These are phyloP conservation scores for Voacanga thouarsii DNA, from an alignment of 257 asterid species.

Conservation along the genomic window DNA sequence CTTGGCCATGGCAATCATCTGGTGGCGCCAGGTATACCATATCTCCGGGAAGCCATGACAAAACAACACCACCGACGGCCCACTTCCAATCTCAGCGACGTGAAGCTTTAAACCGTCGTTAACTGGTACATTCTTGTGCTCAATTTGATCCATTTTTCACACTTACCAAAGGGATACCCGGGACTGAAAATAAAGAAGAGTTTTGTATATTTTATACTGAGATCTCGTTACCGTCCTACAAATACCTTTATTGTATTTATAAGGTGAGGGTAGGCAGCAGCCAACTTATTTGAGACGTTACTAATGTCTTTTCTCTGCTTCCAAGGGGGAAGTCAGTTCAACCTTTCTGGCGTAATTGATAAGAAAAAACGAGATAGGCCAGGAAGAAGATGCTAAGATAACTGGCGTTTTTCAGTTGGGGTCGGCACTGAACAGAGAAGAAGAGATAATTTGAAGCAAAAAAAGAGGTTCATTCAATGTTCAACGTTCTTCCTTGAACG, in stretches of 20 bases:
- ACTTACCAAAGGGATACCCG: background rate
- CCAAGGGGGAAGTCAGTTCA: background rate
- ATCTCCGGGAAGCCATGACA: slow-evolving; percentile 35
- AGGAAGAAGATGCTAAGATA: background rate
- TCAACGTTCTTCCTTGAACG: background rate
- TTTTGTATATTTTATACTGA: background rate
- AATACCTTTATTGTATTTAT: background rate
- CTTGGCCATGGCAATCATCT: slow-evolving; percentile 34
- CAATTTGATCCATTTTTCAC: slow-evolving; percentile 22
- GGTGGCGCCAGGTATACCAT: slow-evolving; percentile 42
- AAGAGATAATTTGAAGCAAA: background rate
- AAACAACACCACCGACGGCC: slow-evolving; percentile 24
- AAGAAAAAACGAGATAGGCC: background rate
- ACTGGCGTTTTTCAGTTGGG: no score
- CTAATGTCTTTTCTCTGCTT: background rate
- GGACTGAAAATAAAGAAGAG: no score
- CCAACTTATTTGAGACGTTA: background rate
- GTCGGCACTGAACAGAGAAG: no score
- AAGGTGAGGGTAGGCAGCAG: background rate
- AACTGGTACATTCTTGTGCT: slow-evolving; percentile 27
- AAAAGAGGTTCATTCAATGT: background rate
- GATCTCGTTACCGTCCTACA: background rate
- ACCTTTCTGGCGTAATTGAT: background rate
- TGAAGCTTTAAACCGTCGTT: slow-evolving; percentile 31
- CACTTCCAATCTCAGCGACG: slow-evolving; percentile 29